Base-by-base conservation (phyloP, 768 basidiomycete genomes). In the Pisolithus tinctorius region DNA sequence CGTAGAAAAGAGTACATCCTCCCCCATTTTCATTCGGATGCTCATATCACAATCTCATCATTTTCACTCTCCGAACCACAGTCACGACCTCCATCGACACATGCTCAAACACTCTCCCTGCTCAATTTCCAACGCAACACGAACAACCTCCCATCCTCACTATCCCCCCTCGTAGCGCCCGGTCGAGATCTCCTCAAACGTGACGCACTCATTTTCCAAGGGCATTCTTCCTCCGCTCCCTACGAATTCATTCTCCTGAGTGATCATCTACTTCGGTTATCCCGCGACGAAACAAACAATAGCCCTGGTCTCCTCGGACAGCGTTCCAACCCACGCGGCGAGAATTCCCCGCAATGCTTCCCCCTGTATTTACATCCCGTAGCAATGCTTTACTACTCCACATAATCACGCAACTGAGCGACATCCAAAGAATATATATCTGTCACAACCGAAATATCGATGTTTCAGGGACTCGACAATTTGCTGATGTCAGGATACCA, bases 81-180 rank as follows among this genome's bases (percentile, higher is more conserved):
- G 91, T 93, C 50, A 92, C 88, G 0, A 63, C 71, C 10, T 85
- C 87, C 11, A 75, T 94, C 41, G 88, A 94, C 60, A 0, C 90
- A 94, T 64, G 78, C 86, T 0, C 81, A 86, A 63, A 90, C 85
- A 0, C 78, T 93, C 37, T 65, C 79, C 5, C 73, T 94, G 26
- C 75, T 95, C 42, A 79, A 88, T 1, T 72, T 95, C 1, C 93
- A 96, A 58, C 81, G 84, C 11, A 75, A 81, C 16, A 91, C 92
- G 1, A 73, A 79, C 0, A 82, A 82, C 56, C 77, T 95, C 7
- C 88, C 89, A 1, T 81, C 87, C 56, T 81, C 82, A 43, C 76
- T 96, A 40, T 83, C 84, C 55, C 86, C 83, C 42, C 78, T 96
- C 48, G 78, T 95, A 57, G 67, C 73, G 0, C 93, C 93, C 0